These are phyloP conservation scores for Hymenoscyphus linearis DNA, from an alignment of 2,329 filamentous ascomycete genomes.

Conservation along the genomic window DNA sequence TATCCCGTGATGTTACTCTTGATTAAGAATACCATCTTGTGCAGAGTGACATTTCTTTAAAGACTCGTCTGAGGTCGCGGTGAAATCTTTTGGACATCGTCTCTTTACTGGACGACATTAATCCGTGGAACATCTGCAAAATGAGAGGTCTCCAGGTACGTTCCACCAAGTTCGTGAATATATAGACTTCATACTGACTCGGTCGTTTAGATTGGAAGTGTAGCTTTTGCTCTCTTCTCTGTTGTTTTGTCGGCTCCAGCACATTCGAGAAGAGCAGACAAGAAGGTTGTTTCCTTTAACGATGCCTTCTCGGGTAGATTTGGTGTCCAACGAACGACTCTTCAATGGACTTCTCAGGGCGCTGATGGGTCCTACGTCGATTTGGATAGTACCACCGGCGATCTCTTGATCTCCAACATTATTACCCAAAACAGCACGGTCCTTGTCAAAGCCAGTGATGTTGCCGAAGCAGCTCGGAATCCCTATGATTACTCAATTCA, in stretches of 20 bases:
- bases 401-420: constrained; percentile 57
- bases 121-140: neutral
- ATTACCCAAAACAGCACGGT: constrained; percentile 50
- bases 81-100: neutral
- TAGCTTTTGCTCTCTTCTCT: constrained; percentile 1
- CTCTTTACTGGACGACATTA: neutral
- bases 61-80: neutral
- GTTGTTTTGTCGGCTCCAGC: neutral
- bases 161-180: neutral
- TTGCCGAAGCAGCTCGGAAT: constrained; percentile 41
- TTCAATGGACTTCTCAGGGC: constrained; percentile 50
- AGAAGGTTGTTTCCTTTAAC: constrained; percentile 24
- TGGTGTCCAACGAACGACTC: constrained; percentile 16
- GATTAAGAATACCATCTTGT: neutral
- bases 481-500: constrained; percentile 57
- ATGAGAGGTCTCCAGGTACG: neutral
- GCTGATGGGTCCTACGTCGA: constrained; percentile 59
- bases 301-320: constrained; percentile 24
- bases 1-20: neutral
- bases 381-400: constrained; percentile 39
- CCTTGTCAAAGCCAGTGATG: constrained; percentile 52
- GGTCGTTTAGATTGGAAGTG: neutral
- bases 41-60: neutral
- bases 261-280: neutral
- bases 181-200: neutral